Conservation (phyloP, 2,329 filamentous ascomycete species). For the Pezicula neosporulosa region DNA sequence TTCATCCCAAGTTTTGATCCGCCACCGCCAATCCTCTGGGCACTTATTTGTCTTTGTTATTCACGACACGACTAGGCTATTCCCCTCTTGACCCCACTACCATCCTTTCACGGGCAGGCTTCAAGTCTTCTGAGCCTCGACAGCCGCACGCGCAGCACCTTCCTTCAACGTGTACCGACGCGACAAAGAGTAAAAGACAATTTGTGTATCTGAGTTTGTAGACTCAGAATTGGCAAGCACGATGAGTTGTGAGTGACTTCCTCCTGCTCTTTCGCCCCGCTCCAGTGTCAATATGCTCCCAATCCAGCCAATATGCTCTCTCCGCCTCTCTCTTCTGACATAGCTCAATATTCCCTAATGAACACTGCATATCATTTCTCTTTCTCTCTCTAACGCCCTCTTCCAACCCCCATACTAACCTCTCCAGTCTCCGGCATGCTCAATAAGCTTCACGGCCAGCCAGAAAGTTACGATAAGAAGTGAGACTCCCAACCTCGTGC, state of each 20-base stretch:
- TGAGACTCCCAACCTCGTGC: constrained; percentile 38
- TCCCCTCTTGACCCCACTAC: background rate
- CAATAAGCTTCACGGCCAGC: constrained; percentile 93
- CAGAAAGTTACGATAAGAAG: constrained; percentile 99
- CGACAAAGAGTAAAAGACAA: background rate
- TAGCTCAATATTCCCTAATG: background rate
- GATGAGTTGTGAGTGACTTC: constrained; percentile 28
- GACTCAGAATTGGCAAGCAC: constrained; percentile 16
- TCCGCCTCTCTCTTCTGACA: background rate
- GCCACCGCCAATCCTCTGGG: no score
- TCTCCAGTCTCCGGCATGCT: constrained; percentile 78
- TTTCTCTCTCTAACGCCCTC: background rate
- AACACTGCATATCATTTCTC: background rate
- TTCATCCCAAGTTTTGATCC: no score
- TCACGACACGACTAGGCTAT: no score
- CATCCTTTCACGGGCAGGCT: background rate
- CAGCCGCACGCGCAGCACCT: background rate
- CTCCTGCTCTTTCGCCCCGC: background rate
- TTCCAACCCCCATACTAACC: background rate
- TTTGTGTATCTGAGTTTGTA: background rate
- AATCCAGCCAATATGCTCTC: background rate
- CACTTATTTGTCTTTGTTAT: no score
- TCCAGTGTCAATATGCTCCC: background rate
- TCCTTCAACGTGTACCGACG: no score
- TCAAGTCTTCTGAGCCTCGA: background rate